These are phyloP conservation scores for Xerocomellus intermedius DNA, from an alignment of 768 basidiomycete species.

Conservation along the genomic window DNA sequence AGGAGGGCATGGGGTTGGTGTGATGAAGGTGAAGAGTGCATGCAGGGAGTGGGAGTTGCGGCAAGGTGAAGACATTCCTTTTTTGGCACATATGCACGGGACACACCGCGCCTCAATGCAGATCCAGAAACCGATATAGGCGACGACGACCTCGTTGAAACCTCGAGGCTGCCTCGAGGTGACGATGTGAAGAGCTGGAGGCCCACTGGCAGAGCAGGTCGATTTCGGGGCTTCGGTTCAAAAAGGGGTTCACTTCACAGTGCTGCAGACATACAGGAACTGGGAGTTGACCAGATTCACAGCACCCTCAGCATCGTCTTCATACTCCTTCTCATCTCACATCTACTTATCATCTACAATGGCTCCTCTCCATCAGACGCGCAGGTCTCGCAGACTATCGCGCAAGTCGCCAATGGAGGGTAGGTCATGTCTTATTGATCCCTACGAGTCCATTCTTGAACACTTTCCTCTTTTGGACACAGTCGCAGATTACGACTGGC, in stretches of 20 bases:
- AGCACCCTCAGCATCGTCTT: neutral
- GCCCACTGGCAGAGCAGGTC: conserved; percentile 15
- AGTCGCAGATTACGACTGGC: conserved; percentile 31
- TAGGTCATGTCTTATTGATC: conserved; percentile 21
- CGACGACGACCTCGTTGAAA: conserved; percentile 20
- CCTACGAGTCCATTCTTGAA: conserved; percentile 30
- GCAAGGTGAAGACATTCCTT: conserved; percentile 13
- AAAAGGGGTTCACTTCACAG: conserved; percentile 25
- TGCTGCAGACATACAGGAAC: conserved; percentile 10
- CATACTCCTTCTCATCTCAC: neutral
- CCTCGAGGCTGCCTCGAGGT: conserved; percentile 42
- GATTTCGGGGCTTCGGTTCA: conserved; percentile 27
- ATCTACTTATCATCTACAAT: conserved; percentile 18
- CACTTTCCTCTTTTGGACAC: conserved; percentile 35
- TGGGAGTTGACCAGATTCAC: neutral
- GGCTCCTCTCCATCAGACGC: conserved; percentile 34
- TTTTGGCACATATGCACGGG: neutral
- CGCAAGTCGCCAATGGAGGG: conserved; percentile 38
- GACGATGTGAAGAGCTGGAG: conserved; percentile 36
- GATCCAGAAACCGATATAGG: conserved; percentile 30
- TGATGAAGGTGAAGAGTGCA: conserved; percentile 7
- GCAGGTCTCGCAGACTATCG: conserved; percentile 47
- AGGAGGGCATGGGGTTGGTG: conserved; percentile 2
- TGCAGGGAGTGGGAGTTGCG: neutral
- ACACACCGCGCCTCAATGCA: conserved; percentile 22